Evolutionary conservation across 306 rosid genomes (phyloP).

Genomic region (Vigna nakashimae): DNA sequence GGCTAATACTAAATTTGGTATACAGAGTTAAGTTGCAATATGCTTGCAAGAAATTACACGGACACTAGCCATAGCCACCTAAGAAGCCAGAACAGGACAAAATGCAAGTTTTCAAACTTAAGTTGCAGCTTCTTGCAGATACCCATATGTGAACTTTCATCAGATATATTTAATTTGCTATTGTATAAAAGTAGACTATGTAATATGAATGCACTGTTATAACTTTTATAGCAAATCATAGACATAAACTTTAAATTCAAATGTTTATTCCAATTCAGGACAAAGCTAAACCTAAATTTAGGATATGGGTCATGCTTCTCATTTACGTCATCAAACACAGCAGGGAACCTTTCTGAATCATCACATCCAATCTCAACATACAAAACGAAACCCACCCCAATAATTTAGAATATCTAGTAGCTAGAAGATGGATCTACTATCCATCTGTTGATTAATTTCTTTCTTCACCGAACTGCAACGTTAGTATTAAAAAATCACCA

Average conservation of each 20-base stretch:
- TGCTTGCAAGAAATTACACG: background rate
- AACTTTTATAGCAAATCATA: background rate
- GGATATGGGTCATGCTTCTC: background rate
- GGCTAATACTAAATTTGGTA: background rate
- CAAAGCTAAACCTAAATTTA: background rate
- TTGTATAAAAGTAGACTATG: background rate
- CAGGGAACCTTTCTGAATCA: slow-evolving; percentile 7
- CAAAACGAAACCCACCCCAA: slow-evolving; percentile 6
- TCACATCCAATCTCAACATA: slow-evolving; percentile 18
- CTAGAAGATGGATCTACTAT: background rate
- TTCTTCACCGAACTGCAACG: background rate
- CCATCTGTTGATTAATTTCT: slow-evolving; percentile 2
- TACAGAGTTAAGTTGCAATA: background rate
- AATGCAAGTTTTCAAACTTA: slow-evolving; percentile 8
- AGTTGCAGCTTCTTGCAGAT: slow-evolving; percentile 1
- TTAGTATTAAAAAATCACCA: background rate
- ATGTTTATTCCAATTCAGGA: background rate
- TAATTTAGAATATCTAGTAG: slow-evolving; percentile 1
- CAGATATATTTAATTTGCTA: background rate
- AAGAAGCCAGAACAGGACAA: background rate
- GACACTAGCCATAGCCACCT: slow-evolving; percentile 10
- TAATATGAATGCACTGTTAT: background rate
- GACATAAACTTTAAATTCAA: slow-evolving; percentile 1
- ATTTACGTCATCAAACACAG: background rate
- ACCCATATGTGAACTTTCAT: background rate